These are phyloP conservation scores for Panaeolus papilionaceus DNA, from an alignment of 768 basidiomycete genomes.

Conservation along the genomic window DNA sequence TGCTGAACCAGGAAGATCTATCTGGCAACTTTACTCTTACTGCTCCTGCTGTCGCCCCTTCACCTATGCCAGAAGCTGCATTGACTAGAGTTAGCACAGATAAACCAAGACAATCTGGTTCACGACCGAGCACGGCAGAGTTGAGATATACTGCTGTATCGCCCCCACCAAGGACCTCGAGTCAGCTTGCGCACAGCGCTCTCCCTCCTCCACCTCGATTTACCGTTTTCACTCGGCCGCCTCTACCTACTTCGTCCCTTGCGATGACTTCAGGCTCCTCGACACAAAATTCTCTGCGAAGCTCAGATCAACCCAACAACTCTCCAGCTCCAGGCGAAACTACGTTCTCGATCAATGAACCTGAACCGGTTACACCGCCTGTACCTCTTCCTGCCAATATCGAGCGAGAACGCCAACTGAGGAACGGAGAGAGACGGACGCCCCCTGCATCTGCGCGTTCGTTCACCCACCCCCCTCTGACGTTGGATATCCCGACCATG, in stretches of 20 bases:
- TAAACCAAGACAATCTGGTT: background rate
- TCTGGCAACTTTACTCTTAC: slow-evolving; percentile 21
- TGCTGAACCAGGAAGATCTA: slow-evolving; percentile 40
- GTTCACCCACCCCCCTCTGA: slow-evolving; percentile 32
- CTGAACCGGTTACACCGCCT: slow-evolving; percentile 51
- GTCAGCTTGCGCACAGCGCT: slow-evolving; percentile 60
- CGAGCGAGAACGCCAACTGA: slow-evolving; percentile 25
- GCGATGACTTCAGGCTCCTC: slow-evolving; percentile 31
- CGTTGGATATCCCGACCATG: slow-evolving; percentile 52
- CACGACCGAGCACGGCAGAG: slow-evolving; percentile 32
- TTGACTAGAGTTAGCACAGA: background rate
- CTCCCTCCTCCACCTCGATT: slow-evolving; percentile 63
- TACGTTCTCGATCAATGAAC: slow-evolving; percentile 45
- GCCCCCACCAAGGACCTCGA: slow-evolving; percentile 70
- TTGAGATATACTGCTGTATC: slow-evolving; percentile 49
- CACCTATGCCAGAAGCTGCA: background rate
- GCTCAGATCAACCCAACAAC: slow-evolving; percentile 24
- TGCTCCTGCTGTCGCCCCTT: background rate
- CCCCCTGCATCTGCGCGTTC: slow-evolving; percentile 21
- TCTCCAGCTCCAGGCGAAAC: slow-evolving; percentile 28
- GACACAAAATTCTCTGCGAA: slow-evolving; percentile 18
- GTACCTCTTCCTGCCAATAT: slow-evolving; percentile 37
- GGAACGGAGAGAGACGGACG: slow-evolving; percentile 23
- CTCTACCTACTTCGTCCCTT: slow-evolving; percentile 23
- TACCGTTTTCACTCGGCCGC: slow-evolving; percentile 38